Evolutionary conservation across 2,329 filamentous ascomycete genomes (phyloP).

Genomic region (Aspergillus novofumigatus): DNA sequence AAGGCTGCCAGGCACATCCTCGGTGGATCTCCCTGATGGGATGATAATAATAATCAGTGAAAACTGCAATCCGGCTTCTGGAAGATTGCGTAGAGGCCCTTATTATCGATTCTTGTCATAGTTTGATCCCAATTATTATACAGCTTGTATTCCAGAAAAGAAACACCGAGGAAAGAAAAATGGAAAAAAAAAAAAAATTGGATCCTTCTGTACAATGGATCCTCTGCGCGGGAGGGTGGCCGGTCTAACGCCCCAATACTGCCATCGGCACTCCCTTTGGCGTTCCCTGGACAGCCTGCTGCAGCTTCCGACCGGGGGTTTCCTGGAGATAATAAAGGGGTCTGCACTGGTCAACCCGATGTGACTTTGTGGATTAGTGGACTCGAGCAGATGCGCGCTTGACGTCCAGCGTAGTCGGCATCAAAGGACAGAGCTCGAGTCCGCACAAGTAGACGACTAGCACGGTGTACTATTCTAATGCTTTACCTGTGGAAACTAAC

Average conservation of each 20-base stretch:
- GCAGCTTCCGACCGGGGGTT: neutral
- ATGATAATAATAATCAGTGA: too few species aligned
- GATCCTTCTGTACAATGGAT: neutral
- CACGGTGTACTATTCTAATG: too few species aligned
- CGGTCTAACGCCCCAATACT: too few species aligned
- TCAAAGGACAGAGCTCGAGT: neutral
- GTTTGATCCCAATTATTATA: too few species aligned
- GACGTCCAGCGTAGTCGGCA: neutral
- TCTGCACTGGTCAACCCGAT: neutral
- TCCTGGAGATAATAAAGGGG: neutral
- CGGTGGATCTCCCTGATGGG: neutral
- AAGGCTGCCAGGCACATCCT: slow-evolving; percentile 3
- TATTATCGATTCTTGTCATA: too few species aligned
- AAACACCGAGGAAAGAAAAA: neutral
- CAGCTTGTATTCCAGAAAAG: neutral
- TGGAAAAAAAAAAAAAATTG: neutral
- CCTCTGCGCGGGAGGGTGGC: too few species aligned
- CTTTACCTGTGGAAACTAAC: neutral
- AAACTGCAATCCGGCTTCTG: too few species aligned
- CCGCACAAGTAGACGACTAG: neutral
- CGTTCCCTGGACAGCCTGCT: neutral
- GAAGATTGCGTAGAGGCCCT: too few species aligned
- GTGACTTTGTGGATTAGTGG: neutral
- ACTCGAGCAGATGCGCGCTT: neutral
- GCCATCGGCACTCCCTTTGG: too few species aligned